Base-by-base conservation (phyloP, 305 asterid species). In the Plantago rigida region DNA sequence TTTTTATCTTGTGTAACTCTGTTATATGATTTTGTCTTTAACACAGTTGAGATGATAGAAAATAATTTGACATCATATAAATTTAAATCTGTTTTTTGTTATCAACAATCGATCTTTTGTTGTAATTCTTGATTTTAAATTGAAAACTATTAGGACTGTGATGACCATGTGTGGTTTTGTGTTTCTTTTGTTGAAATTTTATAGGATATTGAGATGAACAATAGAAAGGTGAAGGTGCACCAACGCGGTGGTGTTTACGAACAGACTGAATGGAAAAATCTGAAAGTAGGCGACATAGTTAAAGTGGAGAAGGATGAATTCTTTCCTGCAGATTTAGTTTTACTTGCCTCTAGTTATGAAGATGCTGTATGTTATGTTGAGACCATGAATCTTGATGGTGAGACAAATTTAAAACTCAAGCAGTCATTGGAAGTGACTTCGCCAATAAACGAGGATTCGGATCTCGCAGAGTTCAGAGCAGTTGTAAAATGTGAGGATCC, bases 331-430 rank as follows among this genome's bases (percentile, higher is more conserved):
- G 97, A 89, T 63, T 79, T 89, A 60, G 66, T 89, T 56, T 71
- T 89, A 70, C 94, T 89, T 54, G 81, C 95, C 0, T 84, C 97
- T n/a, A 77, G 85, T 63, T 89, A 82, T 26, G 95, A 86, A 8
- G 95, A 87, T 60, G 86, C 84, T 1, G 62, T 86, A 22, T 84
- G 97, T 78, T 89, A 89, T 52, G 95, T 89, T 22, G 97, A 89
- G 81, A 89, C 95, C 8, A 89, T 89, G 95, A 89, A 86, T 49
- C 92, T 89, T 34, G 95, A 89, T 4, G 97, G 97, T 1, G 97
- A 89, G 66, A 89, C 97, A 13, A 89, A 89, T 71, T 57, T 86
- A 73, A 89, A 89, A 77, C 85, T 89, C 59, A 89, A 83, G 64
- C 94, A 89, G 66, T 82, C 84, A 14, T 65, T 83, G 54, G 92